phyloP scores from a whole-genome alignment of 208 protist genomes.

The Acanthamoeba lenticulata region DNA sequence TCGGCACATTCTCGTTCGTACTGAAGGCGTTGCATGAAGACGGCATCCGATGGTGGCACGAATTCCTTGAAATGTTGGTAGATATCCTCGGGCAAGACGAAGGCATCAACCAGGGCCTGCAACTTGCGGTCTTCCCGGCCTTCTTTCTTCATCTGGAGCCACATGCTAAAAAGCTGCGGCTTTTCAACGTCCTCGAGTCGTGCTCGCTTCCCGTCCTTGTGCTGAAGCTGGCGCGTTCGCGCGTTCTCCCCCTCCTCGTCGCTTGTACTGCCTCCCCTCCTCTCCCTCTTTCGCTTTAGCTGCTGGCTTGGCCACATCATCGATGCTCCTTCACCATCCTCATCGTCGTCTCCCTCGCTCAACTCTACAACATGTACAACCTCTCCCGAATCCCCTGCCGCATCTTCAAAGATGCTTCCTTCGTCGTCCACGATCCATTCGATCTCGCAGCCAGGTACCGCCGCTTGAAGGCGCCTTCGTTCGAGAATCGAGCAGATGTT shows the following conservation, averaged over 20 bases:
- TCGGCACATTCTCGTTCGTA: slow-evolving; percentile 37
- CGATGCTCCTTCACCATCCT: background rate
- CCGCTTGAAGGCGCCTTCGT: background rate
- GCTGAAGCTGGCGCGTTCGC: background rate
- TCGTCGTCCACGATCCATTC: slow-evolving; percentile 12
- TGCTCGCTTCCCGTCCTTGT: slow-evolving; percentile 5
- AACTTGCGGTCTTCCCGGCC: background rate
- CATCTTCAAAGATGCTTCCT: background rate
- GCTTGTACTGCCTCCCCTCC: background rate
- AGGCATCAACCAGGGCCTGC: background rate
- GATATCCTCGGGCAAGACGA: slow-evolving; percentile 27
- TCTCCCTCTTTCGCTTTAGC: background rate
- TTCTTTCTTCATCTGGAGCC: slow-evolving; percentile 35
- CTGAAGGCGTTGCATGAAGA: slow-evolving; percentile 35
- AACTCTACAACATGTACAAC: slow-evolving; percentile 15
- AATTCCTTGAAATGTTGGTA: slow-evolving; percentile 43
- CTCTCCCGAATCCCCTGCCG: background rate
- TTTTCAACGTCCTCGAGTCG: background rate
- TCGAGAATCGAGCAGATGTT: background rate
- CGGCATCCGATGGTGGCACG: background rate
- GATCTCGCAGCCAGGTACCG: background rate
- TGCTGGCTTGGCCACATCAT: background rate
- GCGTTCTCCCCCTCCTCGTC: background rate
- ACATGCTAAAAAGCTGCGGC: slow-evolving; percentile 27
- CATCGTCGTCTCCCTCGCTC: background rate